Evolutionary conservation across 148 eudicot species (phyloP).

Genomic region (Suaeda aralocaspica): DNA sequence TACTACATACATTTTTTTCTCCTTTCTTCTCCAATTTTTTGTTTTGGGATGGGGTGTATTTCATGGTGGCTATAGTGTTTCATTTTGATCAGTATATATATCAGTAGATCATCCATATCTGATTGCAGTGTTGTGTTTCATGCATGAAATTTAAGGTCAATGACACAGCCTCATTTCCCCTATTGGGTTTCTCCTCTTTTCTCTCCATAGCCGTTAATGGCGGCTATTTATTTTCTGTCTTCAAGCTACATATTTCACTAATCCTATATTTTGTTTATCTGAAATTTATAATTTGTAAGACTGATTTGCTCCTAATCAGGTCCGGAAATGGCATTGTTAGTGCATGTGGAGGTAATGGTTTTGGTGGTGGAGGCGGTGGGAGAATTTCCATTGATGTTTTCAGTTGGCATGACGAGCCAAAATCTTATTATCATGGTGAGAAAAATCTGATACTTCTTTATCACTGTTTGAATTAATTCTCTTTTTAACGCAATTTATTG

Average conservation of each 20-base stretch:
- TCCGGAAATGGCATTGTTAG: slow-evolving; percentile 74
- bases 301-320: slow-evolving; percentile 53
- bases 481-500: background rate
- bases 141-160: background rate
- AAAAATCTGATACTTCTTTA: background rate
- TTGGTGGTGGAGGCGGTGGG: slow-evolving; percentile 97
- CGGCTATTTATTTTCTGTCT: background rate
- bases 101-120: background rate
- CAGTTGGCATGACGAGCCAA: slow-evolving; percentile 91
- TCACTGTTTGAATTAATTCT: slow-evolving; percentile 4
- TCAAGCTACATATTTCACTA: background rate
- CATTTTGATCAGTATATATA: background rate
- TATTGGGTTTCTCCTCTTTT: background rate
- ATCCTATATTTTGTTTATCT: background rate
- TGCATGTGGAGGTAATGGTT: slow-evolving; percentile 92
- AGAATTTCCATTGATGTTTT: slow-evolving; percentile 88
- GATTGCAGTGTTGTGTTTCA: background rate
- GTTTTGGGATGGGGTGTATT: too few species aligned
- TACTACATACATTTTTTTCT: too few species aligned
- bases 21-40: too few species aligned
- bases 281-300: background rate
- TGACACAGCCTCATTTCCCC: background rate
- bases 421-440: slow-evolving; percentile 69
- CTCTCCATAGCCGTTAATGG: background rate
- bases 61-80: background rate